phyloP scores from a whole-genome alignment of 1,139 yeast genomes.

The Yamadazyma kanchanaburiensis region DNA sequence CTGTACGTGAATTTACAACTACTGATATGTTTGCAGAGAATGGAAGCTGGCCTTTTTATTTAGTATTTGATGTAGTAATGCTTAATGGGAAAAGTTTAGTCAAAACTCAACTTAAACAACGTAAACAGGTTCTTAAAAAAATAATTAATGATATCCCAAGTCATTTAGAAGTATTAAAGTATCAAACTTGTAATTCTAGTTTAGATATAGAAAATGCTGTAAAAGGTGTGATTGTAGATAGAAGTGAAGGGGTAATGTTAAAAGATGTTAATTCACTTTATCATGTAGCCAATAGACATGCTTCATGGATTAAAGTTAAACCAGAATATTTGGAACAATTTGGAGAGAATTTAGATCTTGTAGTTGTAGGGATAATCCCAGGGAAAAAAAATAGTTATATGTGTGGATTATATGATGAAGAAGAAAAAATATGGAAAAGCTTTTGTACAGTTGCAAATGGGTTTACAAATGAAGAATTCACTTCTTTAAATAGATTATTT shows the following conservation, averaged over 20 bases:
- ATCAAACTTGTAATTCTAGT: conserved; percentile 40
- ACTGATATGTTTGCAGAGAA: conserved; percentile 35
- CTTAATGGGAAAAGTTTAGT: conserved; percentile 65
- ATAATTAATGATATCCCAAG: conserved; percentile 48
- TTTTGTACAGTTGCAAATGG: conserved; percentile 89
- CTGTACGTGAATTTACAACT: conserved; percentile 40
- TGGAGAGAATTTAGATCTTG: conserved; percentile 81
- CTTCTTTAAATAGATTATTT: conserved; percentile 55
- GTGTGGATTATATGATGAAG: conserved; percentile 58
- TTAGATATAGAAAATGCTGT: conserved; percentile 56
- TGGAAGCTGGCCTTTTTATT: conserved; percentile 55
- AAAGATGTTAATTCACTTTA: conserved; percentile 65
- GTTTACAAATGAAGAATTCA: conserved; percentile 60
- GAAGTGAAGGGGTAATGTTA: conserved; percentile 81
- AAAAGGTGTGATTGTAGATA: conserved; percentile 52
- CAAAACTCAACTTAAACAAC: conserved; percentile 47
- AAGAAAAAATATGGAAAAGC: conserved; percentile 40
- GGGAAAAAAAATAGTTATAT: conserved; percentile 73
- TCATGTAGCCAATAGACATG: conserved; percentile 54
- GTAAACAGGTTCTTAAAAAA: conserved; percentile 51
- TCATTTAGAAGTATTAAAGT: conserved; percentile 55
- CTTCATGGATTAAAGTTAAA: conserved; percentile 80
- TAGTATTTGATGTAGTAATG: conserved; percentile 70
- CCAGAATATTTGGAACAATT: conserved; percentile 87
- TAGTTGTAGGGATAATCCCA: conserved; percentile 73